Conservation (phyloP, 1,139 yeast species). For the Hyphopichia fennica region DNA sequence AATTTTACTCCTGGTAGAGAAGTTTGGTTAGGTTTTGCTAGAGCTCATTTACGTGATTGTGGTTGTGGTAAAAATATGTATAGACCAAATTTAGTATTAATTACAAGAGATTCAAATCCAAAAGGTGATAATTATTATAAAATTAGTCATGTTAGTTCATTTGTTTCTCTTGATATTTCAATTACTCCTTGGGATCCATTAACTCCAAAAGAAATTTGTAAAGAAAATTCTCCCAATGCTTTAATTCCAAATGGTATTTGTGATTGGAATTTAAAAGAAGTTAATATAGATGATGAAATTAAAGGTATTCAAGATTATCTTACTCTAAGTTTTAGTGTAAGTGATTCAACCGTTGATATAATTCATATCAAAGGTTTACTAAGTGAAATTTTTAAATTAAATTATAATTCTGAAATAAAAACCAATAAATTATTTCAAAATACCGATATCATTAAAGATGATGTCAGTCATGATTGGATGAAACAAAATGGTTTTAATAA, state of each 20-base stretch:
- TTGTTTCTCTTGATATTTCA: slow-evolving; percentile 18
- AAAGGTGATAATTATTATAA: slow-evolving; percentile 9
- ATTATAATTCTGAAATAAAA: neutral
- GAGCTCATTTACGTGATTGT: slow-evolving; percentile 25
- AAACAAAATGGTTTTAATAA: slow-evolving; percentile 18
- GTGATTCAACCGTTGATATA: slow-evolving; percentile 21
- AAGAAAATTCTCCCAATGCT: slow-evolving; percentile 14
- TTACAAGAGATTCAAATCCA: slow-evolving; percentile 15
- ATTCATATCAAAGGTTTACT: slow-evolving; percentile 21
- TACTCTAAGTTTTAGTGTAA: slow-evolving; percentile 32
- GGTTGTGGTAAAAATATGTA: slow-evolving; percentile 27
- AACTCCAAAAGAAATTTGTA: slow-evolving; percentile 13
- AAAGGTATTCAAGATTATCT: slow-evolving; percentile 26
- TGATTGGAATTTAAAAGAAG: slow-evolving; percentile 16
- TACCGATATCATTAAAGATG: slow-evolving; percentile 11
- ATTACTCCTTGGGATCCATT: slow-evolving; percentile 14
- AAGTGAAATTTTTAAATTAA: slow-evolving; percentile 6
- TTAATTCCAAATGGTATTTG: slow-evolving; percentile 29
- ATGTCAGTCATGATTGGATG: slow-evolving; percentile 3
- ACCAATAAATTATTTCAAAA: neutral
- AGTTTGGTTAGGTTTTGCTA: slow-evolving; percentile 28
- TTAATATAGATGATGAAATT: slow-evolving; percentile 5
- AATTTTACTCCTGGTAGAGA: slow-evolving; percentile 19
- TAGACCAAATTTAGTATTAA: slow-evolving; percentile 26
- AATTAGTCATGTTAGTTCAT: slow-evolving; percentile 18